These are phyloP conservation scores for Pythium aphanidermatum DNA, from an alignment of 352 stramenopile genomes.

Conservation along the genomic window DNA sequence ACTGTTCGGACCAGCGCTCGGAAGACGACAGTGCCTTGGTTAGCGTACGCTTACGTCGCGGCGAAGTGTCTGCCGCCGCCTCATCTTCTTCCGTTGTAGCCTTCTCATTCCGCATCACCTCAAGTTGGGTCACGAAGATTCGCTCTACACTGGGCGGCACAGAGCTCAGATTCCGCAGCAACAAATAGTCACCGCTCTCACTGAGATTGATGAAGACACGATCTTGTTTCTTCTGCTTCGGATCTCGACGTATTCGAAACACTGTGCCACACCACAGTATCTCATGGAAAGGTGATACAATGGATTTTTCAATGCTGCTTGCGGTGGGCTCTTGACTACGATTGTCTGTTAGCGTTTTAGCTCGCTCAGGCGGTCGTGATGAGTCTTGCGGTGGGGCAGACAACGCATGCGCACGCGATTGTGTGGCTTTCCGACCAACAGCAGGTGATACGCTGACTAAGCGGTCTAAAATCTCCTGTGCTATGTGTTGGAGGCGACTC, in stretches of 20 bases:
- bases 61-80: background rate
- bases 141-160: constrained; percentile 24
- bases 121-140: constrained; percentile 35
- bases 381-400: no score
- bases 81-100: background rate
- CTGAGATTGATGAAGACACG: constrained; percentile 28
- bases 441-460: no score
- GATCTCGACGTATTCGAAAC: constrained; percentile 16
- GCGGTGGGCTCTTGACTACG: no score
- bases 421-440: no score
- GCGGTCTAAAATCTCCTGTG: constrained; percentile 7
- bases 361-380: no score
- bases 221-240: constrained; percentile 23
- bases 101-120: constrained; percentile 19
- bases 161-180: constrained; percentile 29
- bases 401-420: no score
- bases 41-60: background rate
- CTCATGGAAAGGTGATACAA: constrained; percentile 2
- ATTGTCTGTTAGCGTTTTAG: no score
- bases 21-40: background rate
- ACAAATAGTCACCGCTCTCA: constrained; percentile 29
- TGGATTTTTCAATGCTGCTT: no score
- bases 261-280: constrained; percentile 5
- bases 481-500: constrained; percentile 5
- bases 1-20: constrained; percentile 4